A percentile compares a stretch with the other conserved stretches of the same genome.
These are phyloP conservation scores for Posidonia australis DNA, from an alignment of 106 monocot genomes.

Conservation along the genomic window DNA sequence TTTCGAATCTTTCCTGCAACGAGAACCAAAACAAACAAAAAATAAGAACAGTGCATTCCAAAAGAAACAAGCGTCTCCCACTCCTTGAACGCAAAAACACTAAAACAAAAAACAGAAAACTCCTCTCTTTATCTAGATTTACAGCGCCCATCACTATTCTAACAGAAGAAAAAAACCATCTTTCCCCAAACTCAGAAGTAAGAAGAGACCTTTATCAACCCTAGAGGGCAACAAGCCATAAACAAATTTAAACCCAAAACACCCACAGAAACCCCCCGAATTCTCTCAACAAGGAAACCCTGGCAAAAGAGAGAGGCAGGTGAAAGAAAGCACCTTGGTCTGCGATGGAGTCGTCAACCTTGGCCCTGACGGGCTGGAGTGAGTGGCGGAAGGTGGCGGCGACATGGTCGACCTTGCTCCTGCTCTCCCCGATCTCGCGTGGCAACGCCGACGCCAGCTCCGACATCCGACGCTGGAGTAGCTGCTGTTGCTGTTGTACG, in stretches of 20 bases:
- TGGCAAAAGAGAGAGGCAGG: not conserved
- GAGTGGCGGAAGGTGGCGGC: not conserved
- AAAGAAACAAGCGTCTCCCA: not conserved
- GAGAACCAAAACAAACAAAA: not conserved
- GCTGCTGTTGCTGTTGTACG: no score
- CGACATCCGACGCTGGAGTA: no score
- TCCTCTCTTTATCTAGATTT: no score
- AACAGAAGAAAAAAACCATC: not conserved
- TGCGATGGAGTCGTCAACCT: not conserved
- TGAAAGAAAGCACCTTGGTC: not conserved
- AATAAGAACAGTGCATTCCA: not conserved
- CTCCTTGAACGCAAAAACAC: not conserved
- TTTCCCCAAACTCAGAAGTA: not conserved
- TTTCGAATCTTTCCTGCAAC: conserved; percentile 1
- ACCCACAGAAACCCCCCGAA: no score
- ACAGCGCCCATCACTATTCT: not conserved
- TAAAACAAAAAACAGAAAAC: not conserved
- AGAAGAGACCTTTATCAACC: not conserved
- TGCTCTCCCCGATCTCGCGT: not conserved
- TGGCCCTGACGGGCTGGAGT: not conserved
- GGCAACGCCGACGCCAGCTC: no score
- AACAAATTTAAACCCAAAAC: no score
- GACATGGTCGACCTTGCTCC: not conserved
- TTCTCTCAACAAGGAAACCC: not conserved
- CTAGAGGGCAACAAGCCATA: not conserved